Percentiles rank a stretch among this genome's conserved stretches.
phyloP scores from a whole-genome alignment of 768 basidiomycete genomes.

The Serendipita vermifera region DNA sequence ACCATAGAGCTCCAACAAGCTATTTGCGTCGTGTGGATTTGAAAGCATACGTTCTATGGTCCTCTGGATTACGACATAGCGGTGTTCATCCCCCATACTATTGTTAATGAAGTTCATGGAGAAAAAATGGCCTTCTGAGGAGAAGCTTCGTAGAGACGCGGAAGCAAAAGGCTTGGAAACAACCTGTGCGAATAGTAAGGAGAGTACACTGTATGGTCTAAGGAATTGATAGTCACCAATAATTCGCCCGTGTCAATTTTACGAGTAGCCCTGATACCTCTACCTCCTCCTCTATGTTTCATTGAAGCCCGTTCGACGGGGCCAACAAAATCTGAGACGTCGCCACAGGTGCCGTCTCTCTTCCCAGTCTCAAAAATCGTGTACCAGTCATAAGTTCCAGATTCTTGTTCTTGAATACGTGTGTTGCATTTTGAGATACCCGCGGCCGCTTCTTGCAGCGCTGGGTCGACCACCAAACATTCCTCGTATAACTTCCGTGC shows the following conservation, averaged over 20 bases:
- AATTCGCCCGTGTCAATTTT: slow-evolving; percentile 21
- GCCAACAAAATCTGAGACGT: slow-evolving; percentile 22
- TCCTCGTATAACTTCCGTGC: slow-evolving; percentile 16
- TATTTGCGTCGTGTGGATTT: slow-evolving; percentile 16
- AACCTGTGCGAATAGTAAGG: slow-evolving; percentile 6
- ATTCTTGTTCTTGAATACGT: slow-evolving; percentile 17
- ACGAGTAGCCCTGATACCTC: slow-evolving; percentile 19
- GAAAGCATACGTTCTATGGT: too few relatives aligned
- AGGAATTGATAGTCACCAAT: slow-evolving; percentile 16
- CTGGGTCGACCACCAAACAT: slow-evolving; percentile 6
- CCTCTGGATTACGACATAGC: too few relatives aligned
- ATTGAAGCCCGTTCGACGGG: slow-evolving; percentile 16
- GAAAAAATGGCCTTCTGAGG: slow-evolving; percentile 7
- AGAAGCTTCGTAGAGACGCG: slow-evolving; percentile 15
- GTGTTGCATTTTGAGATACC: slow-evolving; percentile 17
- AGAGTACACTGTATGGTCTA: background rate
- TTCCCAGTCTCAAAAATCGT: slow-evolving; percentile 16
- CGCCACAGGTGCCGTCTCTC: slow-evolving; percentile 11
- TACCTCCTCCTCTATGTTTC: slow-evolving; percentile 19
- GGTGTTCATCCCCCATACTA: slow-evolving; percentile 10
- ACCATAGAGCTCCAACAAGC: slow-evolving; percentile 20
- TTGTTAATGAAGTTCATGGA: slow-evolving; percentile 12
- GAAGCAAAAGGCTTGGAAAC: slow-evolving; percentile 21
- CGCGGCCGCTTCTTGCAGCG: slow-evolving; percentile 1
- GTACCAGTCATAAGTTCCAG: slow-evolving; percentile 19